These are phyloP conservation scores for Saturnispora galanensis DNA, from an alignment of 805 yeast genomes.

Conservation along the genomic window DNA sequence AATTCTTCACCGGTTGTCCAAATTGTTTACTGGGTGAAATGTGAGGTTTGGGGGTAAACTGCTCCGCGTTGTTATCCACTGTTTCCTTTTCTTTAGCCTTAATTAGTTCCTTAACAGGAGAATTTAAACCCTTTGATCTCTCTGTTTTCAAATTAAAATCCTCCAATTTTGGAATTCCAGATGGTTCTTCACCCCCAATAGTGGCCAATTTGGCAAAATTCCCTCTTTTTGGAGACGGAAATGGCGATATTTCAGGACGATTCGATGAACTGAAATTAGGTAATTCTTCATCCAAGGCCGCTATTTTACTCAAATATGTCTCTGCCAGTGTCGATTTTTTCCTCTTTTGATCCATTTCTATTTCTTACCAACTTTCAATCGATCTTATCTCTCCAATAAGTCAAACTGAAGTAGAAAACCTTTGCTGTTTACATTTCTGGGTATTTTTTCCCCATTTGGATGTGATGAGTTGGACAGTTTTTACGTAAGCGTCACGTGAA, in stretches of 20 bases:
- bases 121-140: constrained; percentile 9
- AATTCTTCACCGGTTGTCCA: neutral
- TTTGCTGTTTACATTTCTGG: neutral
- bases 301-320: constrained; percentile 5
- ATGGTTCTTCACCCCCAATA: neutral
- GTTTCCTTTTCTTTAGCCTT: constrained; percentile 26
- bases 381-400: neutral
- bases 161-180: neutral
- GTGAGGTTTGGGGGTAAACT: constrained; percentile 20
- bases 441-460: neutral
- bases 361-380: neutral
- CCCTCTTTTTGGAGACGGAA: constrained; percentile 8
- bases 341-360: neutral
- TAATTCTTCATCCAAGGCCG: constrained; percentile 8
- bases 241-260: neutral
- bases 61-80: constrained; percentile 18
- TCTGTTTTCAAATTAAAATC: constrained; percentile 2
- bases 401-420: neutral
- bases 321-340: constrained; percentile 5
- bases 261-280: neutral
- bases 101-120: constrained; percentile 27
- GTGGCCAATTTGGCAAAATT: neutral
- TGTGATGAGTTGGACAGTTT: neutral
- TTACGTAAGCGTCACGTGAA: neutral
- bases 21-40: neutral